A percentile compares a stretch with the other conserved stretches of the same genome.
Evolutionary conservation across 2,329 filamentous ascomycete species (phyloP).

Genomic region (Mycocentrospora acerina): DNA sequence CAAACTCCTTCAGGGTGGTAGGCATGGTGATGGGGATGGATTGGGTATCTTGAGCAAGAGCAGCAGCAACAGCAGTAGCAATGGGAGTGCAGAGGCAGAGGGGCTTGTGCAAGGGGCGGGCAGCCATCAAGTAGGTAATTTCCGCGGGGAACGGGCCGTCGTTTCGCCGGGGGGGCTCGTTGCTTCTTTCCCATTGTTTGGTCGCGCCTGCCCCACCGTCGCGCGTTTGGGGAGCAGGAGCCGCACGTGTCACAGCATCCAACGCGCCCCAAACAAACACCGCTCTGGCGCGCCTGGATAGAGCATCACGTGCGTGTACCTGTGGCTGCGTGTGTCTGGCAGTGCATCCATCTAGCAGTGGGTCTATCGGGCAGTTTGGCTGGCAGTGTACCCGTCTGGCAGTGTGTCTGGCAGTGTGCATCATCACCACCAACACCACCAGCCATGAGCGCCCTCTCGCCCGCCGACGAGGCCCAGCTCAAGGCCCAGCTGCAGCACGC

Average conservation of each 20-base stretch:
- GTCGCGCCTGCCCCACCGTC: constrained; percentile 18
- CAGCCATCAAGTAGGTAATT: constrained; percentile 21
- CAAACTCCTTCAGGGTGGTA: constrained; percentile 81
- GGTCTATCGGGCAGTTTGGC: no score
- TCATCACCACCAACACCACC: no score
- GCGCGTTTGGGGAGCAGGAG: no score
- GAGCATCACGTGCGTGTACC: no score
- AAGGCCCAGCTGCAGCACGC: constrained; percentile 78
- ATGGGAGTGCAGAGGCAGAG: constrained; percentile 12
- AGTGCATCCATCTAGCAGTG: no score
- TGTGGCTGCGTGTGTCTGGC: no score
- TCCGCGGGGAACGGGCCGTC: constrained; percentile 17
- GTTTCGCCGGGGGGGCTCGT: constrained; percentile 16
- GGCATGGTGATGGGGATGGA: constrained; percentile 53
- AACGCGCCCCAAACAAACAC: neutral
- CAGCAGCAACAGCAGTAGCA: no score
- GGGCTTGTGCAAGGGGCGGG: constrained; percentile 7
- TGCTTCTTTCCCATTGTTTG: constrained; percentile 16
- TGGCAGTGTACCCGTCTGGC: no score
- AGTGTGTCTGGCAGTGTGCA: no score
- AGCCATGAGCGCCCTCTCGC: constrained; percentile 38
- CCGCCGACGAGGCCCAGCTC: constrained; percentile 58
- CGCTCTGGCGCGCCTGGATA: no score
- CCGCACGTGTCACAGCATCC: constrained; percentile 3
- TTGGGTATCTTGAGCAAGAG: neutral